phyloP scores from a whole-genome alignment of 1,139 yeast species.

The Geotrichum reessii region DNA sequence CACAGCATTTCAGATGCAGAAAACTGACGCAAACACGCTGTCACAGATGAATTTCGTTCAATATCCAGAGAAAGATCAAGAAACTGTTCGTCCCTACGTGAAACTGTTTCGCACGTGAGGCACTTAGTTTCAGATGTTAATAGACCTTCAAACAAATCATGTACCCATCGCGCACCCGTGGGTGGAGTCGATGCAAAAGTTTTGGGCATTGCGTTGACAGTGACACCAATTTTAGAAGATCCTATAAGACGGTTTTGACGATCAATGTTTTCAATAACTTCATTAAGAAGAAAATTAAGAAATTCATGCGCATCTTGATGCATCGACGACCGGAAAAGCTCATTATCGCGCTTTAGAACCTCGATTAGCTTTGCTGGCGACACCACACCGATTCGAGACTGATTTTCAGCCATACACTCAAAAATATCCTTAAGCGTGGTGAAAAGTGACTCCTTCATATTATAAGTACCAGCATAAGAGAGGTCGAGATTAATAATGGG shows the following conservation, averaged over 20 bases:
- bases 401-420: constrained; percentile 73
- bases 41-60: constrained; percentile 68
- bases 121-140: constrained; percentile 87
- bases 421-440: constrained; percentile 79
- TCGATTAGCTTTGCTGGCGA: constrained; percentile 73
- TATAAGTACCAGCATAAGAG: constrained; percentile 46
- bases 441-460: constrained; percentile 52
- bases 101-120: constrained; percentile 80
- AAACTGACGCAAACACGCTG: constrained; percentile 70
- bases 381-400: constrained; percentile 69
- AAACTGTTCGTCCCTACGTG: constrained; percentile 79
- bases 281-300: constrained; percentile 77
- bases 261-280: constrained; percentile 66
- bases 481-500: constrained; percentile 80
- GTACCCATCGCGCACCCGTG: constrained; percentile 48
- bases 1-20: constrained; percentile 80
- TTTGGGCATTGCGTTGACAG: constrained; percentile 26
- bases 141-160: constrained; percentile 74
- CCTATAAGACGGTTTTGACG: constrained; percentile 20
- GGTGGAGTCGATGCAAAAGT: constrained; percentile 26
- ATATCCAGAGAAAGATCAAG: constrained; percentile 83
- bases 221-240: constrained; percentile 9
- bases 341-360: constrained; percentile 73
- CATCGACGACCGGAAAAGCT: constrained; percentile 81
- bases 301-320: constrained; percentile 99